Base-by-base conservation (phyloP, 176 grass and related monocot species). In the Avena sativa region DNA sequence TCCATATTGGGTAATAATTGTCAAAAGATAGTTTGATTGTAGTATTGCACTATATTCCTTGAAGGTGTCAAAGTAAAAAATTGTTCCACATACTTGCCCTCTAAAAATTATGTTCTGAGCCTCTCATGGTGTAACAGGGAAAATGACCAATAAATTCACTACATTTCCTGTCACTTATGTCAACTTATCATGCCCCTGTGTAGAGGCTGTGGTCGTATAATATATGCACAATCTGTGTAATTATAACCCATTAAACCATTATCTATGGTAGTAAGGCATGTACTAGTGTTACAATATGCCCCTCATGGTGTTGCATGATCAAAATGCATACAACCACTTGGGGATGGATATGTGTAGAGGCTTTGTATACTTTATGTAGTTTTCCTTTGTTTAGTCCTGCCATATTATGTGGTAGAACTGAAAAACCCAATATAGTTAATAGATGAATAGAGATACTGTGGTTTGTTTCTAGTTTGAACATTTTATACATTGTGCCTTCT, bases 161-260 rank as follows among this genome's bases (percentile, higher is more conserved):
- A 19, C 17, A 64, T 73, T 64, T 14, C 11, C 4, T 25, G 1
- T 70, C 2, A 50, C 44, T 19, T 58, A 49, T 86, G 40, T 63
- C 38, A 86, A 80, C 17, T 67, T 67, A 21, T 79, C 38, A 52
- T 79, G 38, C 17, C 14, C 49, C 14, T 51, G 13, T 51, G 21
- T 52, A 76, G 12, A 76, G 49, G 15, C 26, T 17, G 15, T 55
- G 49, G 21, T 34, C 26, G 51, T 14, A 74, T 13, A 26, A 50
- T 60, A 60, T 60, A 75, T 32, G 49, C 15, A 28, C 74, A 79
- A 60, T 43, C 56, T 79, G 19, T 79, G 23, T 40, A 78, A 60
- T 20, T 58, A 40, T 58, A 59, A 59, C 10, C 76, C 32, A 3
- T 12, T 60, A 58, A 40, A 58, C 30, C 32, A 34, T 34, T 34